phyloP scores from a whole-genome alignment of 441 rosid species.

The Jatropha podagrica region DNA sequence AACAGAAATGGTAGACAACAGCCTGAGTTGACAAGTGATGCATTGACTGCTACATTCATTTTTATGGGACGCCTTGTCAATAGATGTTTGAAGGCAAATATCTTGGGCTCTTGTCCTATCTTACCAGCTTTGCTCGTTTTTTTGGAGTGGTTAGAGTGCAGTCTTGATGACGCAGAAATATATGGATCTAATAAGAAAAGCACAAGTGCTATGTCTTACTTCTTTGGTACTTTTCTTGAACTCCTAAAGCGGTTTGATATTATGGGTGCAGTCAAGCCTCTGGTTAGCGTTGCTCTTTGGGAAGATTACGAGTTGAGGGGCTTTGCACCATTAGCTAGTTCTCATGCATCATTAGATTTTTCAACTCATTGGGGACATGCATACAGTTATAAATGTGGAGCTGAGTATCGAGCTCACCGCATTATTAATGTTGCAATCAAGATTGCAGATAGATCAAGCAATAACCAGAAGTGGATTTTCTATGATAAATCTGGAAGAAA shows the following conservation, averaged over 20 bases:
- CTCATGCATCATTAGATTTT: conserved; percentile 55
- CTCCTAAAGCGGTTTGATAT: conserved; percentile 45
- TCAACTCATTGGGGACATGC: conserved; percentile 38
- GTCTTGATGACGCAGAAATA: conserved; percentile 43
- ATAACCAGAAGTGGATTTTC: conserved; percentile 50
- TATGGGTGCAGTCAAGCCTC: conserved; percentile 28
- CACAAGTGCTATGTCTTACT: conserved; percentile 50
- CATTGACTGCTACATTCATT: conserved; percentile 46
- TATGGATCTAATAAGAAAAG: conserved; percentile 47
- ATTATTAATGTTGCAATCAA: conserved; percentile 50
- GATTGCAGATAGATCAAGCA: conserved; percentile 52
- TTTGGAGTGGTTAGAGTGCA: conserved; percentile 60
- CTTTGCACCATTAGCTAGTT: conserved; percentile 54
- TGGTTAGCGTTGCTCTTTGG: conserved; percentile 56
- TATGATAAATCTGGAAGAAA: conserved; percentile 37
- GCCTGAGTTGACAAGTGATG: conserved; percentile 33
- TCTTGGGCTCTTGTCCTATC: conserved; percentile 52
- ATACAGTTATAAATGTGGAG: conserved; percentile 45
- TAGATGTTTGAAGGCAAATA: conserved; percentile 52
- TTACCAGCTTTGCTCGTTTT: conserved; percentile 73
- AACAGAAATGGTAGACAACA: conserved; percentile 28
- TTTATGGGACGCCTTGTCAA: conserved; percentile 69
- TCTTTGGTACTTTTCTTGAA: conserved; percentile 47
- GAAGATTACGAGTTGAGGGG: conserved; percentile 88
- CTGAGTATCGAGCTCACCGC: conserved; percentile 52